phyloP scores from a whole-genome alignment of 352 stramenopile species.

The Phytophthora syringae region DNA sequence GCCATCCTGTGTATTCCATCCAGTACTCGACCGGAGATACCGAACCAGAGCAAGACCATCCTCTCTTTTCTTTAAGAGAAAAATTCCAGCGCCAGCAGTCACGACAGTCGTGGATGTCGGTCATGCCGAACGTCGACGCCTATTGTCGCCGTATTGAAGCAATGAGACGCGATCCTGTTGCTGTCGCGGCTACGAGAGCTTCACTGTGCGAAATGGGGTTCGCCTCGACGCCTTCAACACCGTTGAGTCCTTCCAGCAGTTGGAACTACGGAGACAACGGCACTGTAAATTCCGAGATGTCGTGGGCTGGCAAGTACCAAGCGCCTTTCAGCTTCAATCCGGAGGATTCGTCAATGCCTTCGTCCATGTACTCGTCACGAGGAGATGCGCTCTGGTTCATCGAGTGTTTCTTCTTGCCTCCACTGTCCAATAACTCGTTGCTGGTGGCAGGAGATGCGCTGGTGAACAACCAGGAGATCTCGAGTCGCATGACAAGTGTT shows the following conservation, averaged over 20 bases:
- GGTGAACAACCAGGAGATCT: constrained; percentile 37
- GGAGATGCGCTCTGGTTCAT: constrained; percentile 56
- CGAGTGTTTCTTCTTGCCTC: constrained; percentile 59
- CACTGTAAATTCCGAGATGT: constrained; percentile 15
- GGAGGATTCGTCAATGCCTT: constrained; percentile 24
- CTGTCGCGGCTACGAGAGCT: constrained; percentile 40
- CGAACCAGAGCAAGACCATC: neutral
- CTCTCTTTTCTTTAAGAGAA: constrained; percentile 23
- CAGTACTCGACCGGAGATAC: constrained; percentile 40
- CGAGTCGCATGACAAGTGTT: constrained; percentile 23
- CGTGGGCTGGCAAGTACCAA: constrained; percentile 17
- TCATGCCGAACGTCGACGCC: constrained; percentile 51
- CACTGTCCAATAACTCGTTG: constrained; percentile 40
- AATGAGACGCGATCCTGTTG: constrained; percentile 47
- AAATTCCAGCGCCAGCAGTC: constrained; percentile 42
- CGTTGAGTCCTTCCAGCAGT: constrained; percentile 15
- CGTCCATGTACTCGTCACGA: constrained; percentile 40
- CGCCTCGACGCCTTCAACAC: constrained; percentile 11
- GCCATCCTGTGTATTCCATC: constrained; percentile 61
- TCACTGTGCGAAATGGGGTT: constrained; percentile 36
- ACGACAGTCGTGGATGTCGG: constrained; percentile 37
- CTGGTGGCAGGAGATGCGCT: constrained; percentile 41
- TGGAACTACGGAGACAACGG: constrained; percentile 20
- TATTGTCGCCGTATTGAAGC: constrained; percentile 54
- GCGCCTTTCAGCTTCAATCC: constrained; percentile 23